Percentiles rank a stretch among this genome's conserved stretches.
Conservation (phyloP, 192 early-diverging fungal species). For the Allomyces arbusculus region DNA sequence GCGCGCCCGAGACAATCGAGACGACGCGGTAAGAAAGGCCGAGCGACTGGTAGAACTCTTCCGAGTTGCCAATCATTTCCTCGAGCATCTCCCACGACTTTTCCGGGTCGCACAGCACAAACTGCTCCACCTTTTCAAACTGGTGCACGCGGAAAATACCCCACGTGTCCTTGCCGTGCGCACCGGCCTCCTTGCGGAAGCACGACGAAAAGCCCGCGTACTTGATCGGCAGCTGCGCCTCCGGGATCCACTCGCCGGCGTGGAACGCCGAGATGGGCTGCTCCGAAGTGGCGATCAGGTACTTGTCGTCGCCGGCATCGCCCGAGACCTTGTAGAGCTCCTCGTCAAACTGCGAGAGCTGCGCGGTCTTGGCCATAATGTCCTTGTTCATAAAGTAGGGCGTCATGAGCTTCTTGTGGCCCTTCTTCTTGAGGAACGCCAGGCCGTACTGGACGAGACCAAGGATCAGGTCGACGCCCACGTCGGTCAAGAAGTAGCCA, state of each 20-base stretch:
- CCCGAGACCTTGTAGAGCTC: conserved; percentile 84
- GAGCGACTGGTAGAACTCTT: conserved; percentile 89
- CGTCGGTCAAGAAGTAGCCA: conserved; percentile 90
- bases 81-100: conserved; percentile 99
- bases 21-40: conserved; percentile 88
- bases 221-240: conserved; percentile 75
- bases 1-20: conserved; percentile 86
- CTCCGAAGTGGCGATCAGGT: conserved; percentile 95
- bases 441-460: conserved; percentile 93
- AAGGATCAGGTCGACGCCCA: conserved; percentile 89
- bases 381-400: conserved; percentile 97
- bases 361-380: conserved; percentile 96
- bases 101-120: conserved; percentile 84
- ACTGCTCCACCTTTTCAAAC: conserved; percentile 99
- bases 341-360: conserved; percentile 93
- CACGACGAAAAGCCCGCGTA: conserved; percentile 95
- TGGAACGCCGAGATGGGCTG: conserved; percentile 97
- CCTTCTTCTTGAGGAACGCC: conserved; percentile 58
- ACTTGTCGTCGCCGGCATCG: conserved; percentile 67
- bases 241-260: conserved; percentile 84
- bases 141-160: conserved; percentile 99
- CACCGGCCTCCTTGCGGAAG: conserved; percentile 98
- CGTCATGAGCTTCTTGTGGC: conserved; percentile 85
- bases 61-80: conserved; percentile 74
- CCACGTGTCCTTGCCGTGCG: conserved; percentile 91